Percentiles rank a stretch among this genome's conserved stretches.
Conservation (phyloP, 257 asterid species). For the Solanum tarapatanum region DNA sequence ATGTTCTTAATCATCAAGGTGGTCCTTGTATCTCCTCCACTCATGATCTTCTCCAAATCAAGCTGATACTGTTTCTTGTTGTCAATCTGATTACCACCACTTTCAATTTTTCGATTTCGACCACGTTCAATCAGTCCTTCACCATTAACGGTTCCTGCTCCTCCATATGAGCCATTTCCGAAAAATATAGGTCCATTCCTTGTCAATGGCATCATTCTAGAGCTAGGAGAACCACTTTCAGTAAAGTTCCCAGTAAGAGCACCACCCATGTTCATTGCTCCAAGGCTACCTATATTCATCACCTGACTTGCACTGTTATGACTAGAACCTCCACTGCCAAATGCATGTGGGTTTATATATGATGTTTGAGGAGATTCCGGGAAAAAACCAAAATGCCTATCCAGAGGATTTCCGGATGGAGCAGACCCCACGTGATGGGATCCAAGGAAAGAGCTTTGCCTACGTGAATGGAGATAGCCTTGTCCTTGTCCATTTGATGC, state of each 20-base stretch:
- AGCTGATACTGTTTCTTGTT: conserved; percentile 85
- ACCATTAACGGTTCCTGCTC: conserved; percentile 29
- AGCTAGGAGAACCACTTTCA: conserved; percentile 62
- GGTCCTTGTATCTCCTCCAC: conserved; percentile 81
- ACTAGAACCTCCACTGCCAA: conserved; percentile 41
- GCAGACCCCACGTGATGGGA: conserved; percentile 91
- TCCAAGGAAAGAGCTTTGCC: conserved; percentile 38
- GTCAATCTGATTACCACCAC: conserved; percentile 57
- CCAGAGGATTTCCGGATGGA: conserved; percentile 71
- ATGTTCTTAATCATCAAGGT: conserved; percentile 95
- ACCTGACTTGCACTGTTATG: conserved; percentile 35
- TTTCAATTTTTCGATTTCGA: conserved; percentile 64
- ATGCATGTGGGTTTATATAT: conserved; percentile 38
- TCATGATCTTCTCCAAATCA: conserved; percentile 76
- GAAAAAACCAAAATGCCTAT: conserved; percentile 67
- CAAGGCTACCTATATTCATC: conserved; percentile 36
- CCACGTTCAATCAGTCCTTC: conserved; percentile 60
- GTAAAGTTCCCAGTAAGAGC: conserved; percentile 50
- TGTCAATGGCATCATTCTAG: conserved; percentile 56
- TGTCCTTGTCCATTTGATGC: conserved; percentile 38
- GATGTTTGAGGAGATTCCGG: conserved; percentile 82
- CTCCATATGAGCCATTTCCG: conserved; percentile 65
- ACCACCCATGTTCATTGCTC: conserved; percentile 55
- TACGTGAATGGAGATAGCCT: conserved; percentile 44
- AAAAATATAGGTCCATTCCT: conserved; percentile 55